A percentile compares a stretch with the other conserved stretches of the same genome.
phyloP scores from a whole-genome alignment of 768 basidiomycete species.

The Boletus pseudopeckii region DNA sequence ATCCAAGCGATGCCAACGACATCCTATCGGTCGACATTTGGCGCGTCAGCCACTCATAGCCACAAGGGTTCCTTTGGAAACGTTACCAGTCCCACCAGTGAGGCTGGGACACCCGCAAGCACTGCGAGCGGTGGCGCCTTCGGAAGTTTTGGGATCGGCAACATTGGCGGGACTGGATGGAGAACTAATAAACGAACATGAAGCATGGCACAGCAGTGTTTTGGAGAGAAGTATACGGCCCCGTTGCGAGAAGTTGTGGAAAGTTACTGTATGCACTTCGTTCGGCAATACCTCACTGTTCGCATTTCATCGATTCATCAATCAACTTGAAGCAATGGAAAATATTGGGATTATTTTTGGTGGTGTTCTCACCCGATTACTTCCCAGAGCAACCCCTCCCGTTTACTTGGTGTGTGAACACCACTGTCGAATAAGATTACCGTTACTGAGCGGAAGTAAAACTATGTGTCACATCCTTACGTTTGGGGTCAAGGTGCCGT shows the following conservation, averaged over 20 bases:
- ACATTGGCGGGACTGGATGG: conserved; percentile 20
- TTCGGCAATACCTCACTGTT: conserved; percentile 11
- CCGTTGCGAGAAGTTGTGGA: conserved; percentile 2
- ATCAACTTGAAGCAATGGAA: neutral
- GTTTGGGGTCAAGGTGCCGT: no score
- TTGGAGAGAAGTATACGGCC: neutral
- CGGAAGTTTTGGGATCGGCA: conserved; percentile 45
- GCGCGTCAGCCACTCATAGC: conserved; percentile 26
- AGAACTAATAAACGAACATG: neutral
- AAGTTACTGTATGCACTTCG: conserved; percentile 10
- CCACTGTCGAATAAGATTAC: no score
- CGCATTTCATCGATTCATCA: neutral
- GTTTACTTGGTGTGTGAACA: no score
- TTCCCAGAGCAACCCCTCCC: neutral
- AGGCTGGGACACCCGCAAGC: conserved; percentile 21
- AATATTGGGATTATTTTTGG: neutral
- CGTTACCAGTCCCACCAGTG: conserved; percentile 21
- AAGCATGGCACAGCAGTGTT: neutral
- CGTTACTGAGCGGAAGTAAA: no score
- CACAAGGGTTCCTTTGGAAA: conserved; percentile 22
- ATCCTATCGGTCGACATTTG: conserved; percentile 67
- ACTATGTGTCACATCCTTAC: no score
- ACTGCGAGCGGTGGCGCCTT: conserved; percentile 41
- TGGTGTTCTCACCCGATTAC: neutral
- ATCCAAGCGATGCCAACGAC: conserved; percentile 70